Base-by-base conservation (phyloP, 2,329 filamentous ascomycete genomes). In the Colletotrichum sp. region DNA sequence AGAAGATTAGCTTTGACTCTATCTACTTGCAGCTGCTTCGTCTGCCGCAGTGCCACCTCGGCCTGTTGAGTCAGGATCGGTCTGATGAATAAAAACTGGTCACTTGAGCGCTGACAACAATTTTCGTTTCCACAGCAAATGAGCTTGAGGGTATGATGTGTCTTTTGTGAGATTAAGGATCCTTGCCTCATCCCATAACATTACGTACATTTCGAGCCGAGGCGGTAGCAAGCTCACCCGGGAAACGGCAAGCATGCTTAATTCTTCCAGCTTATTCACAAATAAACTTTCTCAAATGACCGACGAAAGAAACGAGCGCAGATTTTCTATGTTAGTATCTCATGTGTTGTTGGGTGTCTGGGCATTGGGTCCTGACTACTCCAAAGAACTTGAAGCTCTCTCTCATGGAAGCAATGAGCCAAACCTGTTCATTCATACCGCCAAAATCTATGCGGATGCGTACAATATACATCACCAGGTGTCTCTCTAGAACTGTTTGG, bases 331-430 rank as follows among this genome's bases (percentile, higher is more conserved):
- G 9, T 48, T 7, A 21, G 5, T 3, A 0, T n/a, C 2, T 48
- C 10, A 3, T 3, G 43, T 6, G 5, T 21, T 48, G 9, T 12
- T 12, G 10, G n/a, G 18, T 6, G 18, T 21, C 5, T 48, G 43
- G 6, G 43, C 18, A 3, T n/a, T 3, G 5, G 3, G 7, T 21
- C 5, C 9, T 21, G 43, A 12, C 2, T 12, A 48, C 43, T 48
- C 43, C 43, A 48, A 21, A n/a, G 9, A 48, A 21, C 10, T 4
- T 21, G 43, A 4, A 6, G 18, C 10, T 21, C 18, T 21, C n/a
- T 21, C 18, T 21, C n/a, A 4, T 4, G 43, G 5, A 4, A 21
- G 1, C 1, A 3, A 21, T 21, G 10, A 3, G 4, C 3, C 18
- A 3, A 21, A 3, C 43, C 5, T 6, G 2, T 3, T n/a, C 43